phyloP scores from a whole-genome alignment of 345 rosid species.

The Geranium brycei region DNA sequence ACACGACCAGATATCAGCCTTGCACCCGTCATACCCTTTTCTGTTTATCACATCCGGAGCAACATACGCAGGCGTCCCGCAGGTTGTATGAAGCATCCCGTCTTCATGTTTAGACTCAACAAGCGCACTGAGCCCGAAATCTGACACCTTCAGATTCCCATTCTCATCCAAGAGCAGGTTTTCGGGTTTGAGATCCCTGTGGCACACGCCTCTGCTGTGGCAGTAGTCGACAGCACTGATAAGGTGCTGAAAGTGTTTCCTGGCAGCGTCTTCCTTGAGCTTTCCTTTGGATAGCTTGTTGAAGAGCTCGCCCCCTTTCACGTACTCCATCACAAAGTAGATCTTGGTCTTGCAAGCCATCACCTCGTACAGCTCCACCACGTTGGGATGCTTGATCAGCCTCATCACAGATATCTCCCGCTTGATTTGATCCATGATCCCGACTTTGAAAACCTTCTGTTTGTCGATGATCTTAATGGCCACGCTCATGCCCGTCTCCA shows the following conservation, averaged over 20 bases:
- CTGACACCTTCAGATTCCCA: constrained; percentile 70
- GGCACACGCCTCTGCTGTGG: constrained; percentile 76
- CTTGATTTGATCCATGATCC: constrained; percentile 70
- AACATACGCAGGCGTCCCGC: constrained; percentile 35
- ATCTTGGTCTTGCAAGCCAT: constrained; percentile 86
- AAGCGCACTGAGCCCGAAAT: constrained; percentile 79
- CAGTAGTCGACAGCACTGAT: constrained; percentile 76
- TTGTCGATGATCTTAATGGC: constrained; percentile 80
- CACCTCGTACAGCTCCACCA: constrained; percentile 83
- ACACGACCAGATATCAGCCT: constrained; percentile 33
- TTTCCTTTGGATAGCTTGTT: constrained; percentile 64
- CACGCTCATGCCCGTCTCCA: constrained; percentile 36
- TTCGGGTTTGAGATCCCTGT: constrained; percentile 82
- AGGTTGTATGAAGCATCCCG: constrained; percentile 51
- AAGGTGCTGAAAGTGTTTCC: constrained; percentile 71
- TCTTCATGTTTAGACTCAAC: constrained; percentile 54
- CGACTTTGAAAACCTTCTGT: constrained; percentile 52
- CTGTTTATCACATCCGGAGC: constrained; percentile 31
- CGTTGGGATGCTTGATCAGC: constrained; percentile 59
- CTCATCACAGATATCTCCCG: constrained; percentile 78
- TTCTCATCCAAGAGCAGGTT: constrained; percentile 73
- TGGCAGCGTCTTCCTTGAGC: constrained; percentile 50
- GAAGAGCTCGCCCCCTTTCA: constrained; percentile 81
- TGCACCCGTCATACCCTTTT: constrained; percentile 28
- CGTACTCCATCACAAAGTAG: constrained; percentile 79